Conservation (phyloP, 1,284 basidiomycete genomes). For the Anthracocystis walkeri region DNA sequence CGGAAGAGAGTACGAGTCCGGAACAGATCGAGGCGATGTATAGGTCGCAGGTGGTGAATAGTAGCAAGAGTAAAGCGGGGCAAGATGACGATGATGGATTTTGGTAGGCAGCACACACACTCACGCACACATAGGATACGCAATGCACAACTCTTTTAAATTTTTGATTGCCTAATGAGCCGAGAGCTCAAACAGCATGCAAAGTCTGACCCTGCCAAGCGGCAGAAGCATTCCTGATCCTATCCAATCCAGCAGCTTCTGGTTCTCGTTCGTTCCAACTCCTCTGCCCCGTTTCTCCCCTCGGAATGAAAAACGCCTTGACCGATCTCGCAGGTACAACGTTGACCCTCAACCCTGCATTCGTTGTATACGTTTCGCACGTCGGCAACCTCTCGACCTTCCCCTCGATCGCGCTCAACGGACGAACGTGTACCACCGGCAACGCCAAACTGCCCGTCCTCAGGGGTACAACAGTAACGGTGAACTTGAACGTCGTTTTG, state of each 20-base stretch:
- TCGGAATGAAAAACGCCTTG: conserved; percentile 40
- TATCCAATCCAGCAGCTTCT: conserved; percentile 7
- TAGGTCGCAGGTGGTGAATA: conserved; percentile 80
- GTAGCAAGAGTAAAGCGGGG: conserved; percentile 75
- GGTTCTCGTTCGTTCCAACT: conserved; percentile 12
- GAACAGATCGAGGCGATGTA: conserved; percentile 98
- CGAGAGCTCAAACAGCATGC: not conserved
- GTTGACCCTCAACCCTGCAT: conserved; percentile 36
- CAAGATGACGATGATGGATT: conserved; percentile 82
- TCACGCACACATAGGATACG: not conserved
- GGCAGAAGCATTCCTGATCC: not conserved
- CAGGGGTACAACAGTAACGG: conserved; percentile 54
- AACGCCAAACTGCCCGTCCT: conserved; percentile 26
- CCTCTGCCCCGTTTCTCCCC: not conserved
- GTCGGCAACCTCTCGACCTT: conserved; percentile 3
- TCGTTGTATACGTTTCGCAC: conserved; percentile 57
- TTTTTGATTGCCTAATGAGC: not conserved
- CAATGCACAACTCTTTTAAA: not conserved
- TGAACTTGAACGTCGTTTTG: conserved; percentile 7
- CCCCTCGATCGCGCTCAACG: not conserved
- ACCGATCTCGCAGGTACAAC: conserved; percentile 29
- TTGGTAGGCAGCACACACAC: conserved; percentile 75
- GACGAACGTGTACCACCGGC: conserved; percentile 11
- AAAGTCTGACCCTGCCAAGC: conserved; percentile 12
- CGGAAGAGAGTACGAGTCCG: conserved; percentile 89